These are phyloP conservation scores for Tylopilus orsonianus DNA, from an alignment of 1,284 basidiomycete species.

Conservation along the genomic window DNA sequence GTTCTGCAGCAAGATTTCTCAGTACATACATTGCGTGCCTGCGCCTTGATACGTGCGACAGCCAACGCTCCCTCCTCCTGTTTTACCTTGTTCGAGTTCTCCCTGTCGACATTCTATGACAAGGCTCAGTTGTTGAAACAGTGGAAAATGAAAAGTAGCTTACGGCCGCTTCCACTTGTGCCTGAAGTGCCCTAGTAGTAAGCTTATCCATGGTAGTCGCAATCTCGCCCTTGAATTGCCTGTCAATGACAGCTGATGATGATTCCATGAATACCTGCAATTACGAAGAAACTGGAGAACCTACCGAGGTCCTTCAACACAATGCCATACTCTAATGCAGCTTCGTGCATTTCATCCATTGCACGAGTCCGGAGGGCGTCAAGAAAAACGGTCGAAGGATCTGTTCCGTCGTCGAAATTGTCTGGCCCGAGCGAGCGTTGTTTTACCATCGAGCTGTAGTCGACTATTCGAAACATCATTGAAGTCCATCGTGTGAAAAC, in stretches of 20 bases:
- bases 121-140: not conserved
- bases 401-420: slow-evolving; percentile 64
- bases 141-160: slow-evolving; percentile 24
- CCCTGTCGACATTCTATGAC: slow-evolving; percentile 71
- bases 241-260: slow-evolving; percentile 69
- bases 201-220: slow-evolving; percentile 81
- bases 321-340: slow-evolving; percentile 78
- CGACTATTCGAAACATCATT: slow-evolving; percentile 34
- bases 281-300: slow-evolving; percentile 13
- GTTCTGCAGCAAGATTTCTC: not conserved
- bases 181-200: slow-evolving; percentile 76
- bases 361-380: slow-evolving; percentile 77
- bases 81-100: slow-evolving; percentile 83
- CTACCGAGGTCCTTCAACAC: slow-evolving; percentile 72
- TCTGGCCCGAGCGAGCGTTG: slow-evolving; percentile 75
- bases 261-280: slow-evolving; percentile 1
- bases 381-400: slow-evolving; percentile 71
- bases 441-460: slow-evolving; percentile 69
- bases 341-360: slow-evolving; percentile 79
- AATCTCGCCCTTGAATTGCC: slow-evolving; percentile 82
- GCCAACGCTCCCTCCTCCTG: slow-evolving; percentile 75
- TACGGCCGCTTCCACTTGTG: slow-evolving; percentile 80
- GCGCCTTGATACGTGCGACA: slow-evolving; percentile 73
- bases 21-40: slow-evolving; percentile 53
- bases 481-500: slow-evolving; percentile 30